Percentiles rank a stretch among this genome's conserved stretches.
Evolutionary conservation across 139 green algal species (phyloP).

Genomic region (Micractinium conductrix): DNA sequence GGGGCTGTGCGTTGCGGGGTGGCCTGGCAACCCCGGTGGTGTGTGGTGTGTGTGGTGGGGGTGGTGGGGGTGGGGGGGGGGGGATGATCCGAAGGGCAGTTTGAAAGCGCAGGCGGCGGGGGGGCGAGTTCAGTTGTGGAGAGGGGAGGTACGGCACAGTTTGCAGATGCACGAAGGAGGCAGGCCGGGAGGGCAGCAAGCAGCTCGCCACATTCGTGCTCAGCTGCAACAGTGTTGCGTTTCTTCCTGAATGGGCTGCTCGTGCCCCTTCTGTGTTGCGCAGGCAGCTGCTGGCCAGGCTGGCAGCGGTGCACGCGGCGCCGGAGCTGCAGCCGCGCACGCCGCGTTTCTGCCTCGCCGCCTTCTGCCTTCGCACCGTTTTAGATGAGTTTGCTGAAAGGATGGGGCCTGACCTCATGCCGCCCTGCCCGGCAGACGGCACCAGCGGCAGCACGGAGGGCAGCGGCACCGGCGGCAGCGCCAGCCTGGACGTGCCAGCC

Average conservation of each 20-base stretch:
- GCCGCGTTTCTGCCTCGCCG: slow-evolving; percentile 29
- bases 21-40: not conserved
- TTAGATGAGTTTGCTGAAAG: slow-evolving; percentile 47
- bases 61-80: not conserved
- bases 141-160: too few relatives aligned
- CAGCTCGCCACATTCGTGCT: too few relatives aligned
- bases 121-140: too few relatives aligned
- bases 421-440: not conserved
- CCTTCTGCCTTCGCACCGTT: slow-evolving; percentile 50
- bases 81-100: not conserved
- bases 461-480: not conserved
- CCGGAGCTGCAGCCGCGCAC: slow-evolving; percentile 23
- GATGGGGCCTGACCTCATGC: slow-evolving; percentile 5
- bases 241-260: too few relatives aligned
- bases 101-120: too few relatives aligned
- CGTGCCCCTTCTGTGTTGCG: too few relatives aligned
- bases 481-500: not conserved
- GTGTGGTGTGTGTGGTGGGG: not conserved
- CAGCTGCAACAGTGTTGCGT: too few relatives aligned
- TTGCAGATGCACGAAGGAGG: too few relatives aligned
- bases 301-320: slow-evolving; percentile 39
- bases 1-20: too few relatives aligned
- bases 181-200: too few relatives aligned
- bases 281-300: slow-evolving; percentile 22
- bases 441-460: not conserved